Evolutionary conservation across 78 protist species (phyloP).

Genomic region (Dictyostelium intermedium): DNA sequence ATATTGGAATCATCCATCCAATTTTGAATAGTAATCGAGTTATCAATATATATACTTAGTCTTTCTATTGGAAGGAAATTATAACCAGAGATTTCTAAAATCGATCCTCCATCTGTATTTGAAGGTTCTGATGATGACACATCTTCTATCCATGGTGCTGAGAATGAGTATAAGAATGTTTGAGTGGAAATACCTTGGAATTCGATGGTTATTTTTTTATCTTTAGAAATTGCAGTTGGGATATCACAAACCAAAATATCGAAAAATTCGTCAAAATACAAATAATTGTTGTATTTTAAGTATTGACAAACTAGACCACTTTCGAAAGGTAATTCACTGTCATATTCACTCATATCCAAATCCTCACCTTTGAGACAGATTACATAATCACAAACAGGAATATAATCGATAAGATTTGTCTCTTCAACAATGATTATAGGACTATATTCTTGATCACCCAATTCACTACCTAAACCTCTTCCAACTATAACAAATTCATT

Average conservation of each 20-base stretch:
- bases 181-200: background rate
- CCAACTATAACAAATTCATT: background rate
- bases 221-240: background rate
- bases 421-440: too few relatives aligned
- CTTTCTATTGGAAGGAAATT: background rate
- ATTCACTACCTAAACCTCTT: background rate
- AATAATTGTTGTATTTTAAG: background rate
- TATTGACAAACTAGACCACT: too few relatives aligned
- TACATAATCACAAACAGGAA: too few relatives aligned
- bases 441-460: background rate
- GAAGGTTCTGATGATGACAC: background rate
- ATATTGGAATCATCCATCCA: background rate
- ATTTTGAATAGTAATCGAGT: background rate
- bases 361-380: too few relatives aligned
- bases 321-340: too few relatives aligned
- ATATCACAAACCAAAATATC: background rate
- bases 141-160: background rate
- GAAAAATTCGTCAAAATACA: background rate
- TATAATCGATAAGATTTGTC: too few relatives aligned
- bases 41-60: background rate
- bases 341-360: too few relatives aligned
- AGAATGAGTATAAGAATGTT: background rate
- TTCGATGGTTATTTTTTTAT: background rate
- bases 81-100: background rate
- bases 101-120: background rate